A percentile compares a stretch with the other conserved stretches of the same genome.
These are phyloP conservation scores for Phialophora tarda DNA, from an alignment of 2,329 filamentous ascomycete genomes.

Conservation along the genomic window DNA sequence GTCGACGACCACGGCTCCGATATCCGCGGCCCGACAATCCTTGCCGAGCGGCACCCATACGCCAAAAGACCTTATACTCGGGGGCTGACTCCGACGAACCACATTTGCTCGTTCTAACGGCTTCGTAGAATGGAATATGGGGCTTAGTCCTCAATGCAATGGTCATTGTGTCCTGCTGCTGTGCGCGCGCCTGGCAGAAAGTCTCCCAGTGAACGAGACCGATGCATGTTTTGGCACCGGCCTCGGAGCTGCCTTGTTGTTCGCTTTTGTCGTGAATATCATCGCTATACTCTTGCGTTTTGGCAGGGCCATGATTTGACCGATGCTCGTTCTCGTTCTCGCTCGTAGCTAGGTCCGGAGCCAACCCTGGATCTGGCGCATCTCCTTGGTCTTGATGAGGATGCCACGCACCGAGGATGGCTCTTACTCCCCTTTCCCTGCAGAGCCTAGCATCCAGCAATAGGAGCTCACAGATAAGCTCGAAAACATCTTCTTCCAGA, in stretches of 20 bases:
- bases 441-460: background rate
- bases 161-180: background rate
- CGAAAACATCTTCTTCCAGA: background rate
- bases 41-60: background rate
- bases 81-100: background rate
- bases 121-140: background rate
- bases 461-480: background rate
- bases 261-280: background rate
- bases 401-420: background rate
- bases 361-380: background rate
- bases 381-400: background rate
- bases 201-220: conserved; percentile 1
- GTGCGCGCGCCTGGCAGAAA: conserved; percentile 1
- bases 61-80: background rate
- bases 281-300: background rate
- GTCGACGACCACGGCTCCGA: background rate
- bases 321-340: background rate
- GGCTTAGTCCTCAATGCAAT: background rate
- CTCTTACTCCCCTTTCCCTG: background rate
- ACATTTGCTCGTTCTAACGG: background rate
- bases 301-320: background rate
- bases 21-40: background rate
- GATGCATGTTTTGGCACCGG: background rate
- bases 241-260: background rate
- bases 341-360: background rate